Evolutionary conservation across 2,329 filamentous ascomycete genomes (phyloP).

Genomic region (Colletotrichum camelliae): DNA sequence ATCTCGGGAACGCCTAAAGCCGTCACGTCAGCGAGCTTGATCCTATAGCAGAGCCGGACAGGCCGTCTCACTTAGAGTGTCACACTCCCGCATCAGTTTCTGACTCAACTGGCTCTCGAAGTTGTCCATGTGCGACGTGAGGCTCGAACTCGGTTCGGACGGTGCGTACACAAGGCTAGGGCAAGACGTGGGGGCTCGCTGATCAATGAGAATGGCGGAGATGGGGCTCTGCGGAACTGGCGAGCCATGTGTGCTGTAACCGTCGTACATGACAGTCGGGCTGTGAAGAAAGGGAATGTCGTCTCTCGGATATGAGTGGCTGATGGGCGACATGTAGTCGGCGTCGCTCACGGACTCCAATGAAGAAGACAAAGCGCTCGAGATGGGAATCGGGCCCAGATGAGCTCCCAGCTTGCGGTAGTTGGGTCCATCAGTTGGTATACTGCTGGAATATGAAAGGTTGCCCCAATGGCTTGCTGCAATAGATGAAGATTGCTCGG

Average conservation of each 20-base stretch:
- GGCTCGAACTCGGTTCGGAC: conserved; percentile 65
- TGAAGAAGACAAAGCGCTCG: conserved; percentile 57
- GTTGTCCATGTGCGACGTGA: conserved; percentile 63
- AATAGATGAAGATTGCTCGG: conserved; percentile 45
- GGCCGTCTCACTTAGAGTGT: conserved; percentile 56
- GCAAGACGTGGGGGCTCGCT: conserved; percentile 62
- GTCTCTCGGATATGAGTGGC: conserved; percentile 60
- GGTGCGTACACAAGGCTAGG: conserved; percentile 66
- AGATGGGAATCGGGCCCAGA: conserved; percentile 46
- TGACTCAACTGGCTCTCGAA: conserved; percentile 61
- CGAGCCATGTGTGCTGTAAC: conserved; percentile 57
- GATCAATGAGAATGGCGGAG: conserved; percentile 60
- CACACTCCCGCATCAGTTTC: conserved; percentile 60
- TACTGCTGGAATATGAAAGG: conserved; percentile 51
- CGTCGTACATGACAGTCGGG: conserved; percentile 61
- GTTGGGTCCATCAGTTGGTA: conserved; percentile 44
- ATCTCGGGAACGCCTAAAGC: conserved; percentile 56
- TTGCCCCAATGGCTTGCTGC: conserved; percentile 48
- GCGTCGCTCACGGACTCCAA: conserved; percentile 67
- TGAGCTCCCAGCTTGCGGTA: conserved; percentile 48
- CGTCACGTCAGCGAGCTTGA: conserved; percentile 26
- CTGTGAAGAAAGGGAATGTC: conserved; percentile 57
- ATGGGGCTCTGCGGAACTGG: conserved; percentile 62
- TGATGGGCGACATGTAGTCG: conserved; percentile 67
- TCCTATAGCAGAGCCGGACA: conserved; percentile 20